Evolutionary conservation across 1,284 basidiomycete genomes (phyloP).

Genomic region (Ceratobasidium sp.): DNA sequence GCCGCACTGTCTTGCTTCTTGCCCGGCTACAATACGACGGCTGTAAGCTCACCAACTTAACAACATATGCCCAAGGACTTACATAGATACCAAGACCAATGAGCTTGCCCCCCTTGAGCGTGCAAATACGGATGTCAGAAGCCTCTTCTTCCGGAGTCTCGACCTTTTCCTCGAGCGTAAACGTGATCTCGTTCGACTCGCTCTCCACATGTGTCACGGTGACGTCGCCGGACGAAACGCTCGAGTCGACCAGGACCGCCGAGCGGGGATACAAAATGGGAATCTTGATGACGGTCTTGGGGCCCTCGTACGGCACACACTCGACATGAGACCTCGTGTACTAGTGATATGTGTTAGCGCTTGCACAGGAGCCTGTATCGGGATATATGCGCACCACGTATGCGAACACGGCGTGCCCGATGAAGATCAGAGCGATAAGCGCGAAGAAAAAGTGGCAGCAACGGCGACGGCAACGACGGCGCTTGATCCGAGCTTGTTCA

Average conservation of each 20-base stretch:
- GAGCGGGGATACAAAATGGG: constrained; percentile 21
- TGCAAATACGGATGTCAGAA: constrained; percentile 25
- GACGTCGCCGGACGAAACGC: constrained; percentile 23
- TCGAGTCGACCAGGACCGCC: constrained; percentile 22
- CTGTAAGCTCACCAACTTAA: not conserved
- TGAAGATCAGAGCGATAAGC: constrained; percentile 6
- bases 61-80: not conserved
- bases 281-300: constrained; percentile 10
- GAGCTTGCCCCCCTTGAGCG: constrained; percentile 29
- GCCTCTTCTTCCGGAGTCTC: constrained; percentile 2
- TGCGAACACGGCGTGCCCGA: constrained; percentile 28
- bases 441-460: constrained; percentile 24
- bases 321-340: constrained; percentile 24
- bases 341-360: not conserved
- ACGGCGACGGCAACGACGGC: constrained; percentile 22
- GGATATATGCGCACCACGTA: constrained; percentile 8
- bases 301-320: constrained; percentile 31
- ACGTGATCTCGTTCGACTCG: constrained; percentile 15
- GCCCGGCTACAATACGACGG: not conserved
- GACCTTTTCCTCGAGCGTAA: constrained; percentile 24
- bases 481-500: constrained; percentile 12
- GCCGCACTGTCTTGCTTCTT: not conserved
- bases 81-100: constrained; percentile 32
- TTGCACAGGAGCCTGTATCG: not conserved
- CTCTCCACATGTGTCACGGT: constrained; percentile 9